Conservation (phyloP, 495 filamentous ascomycete genomes). For the Annulohypoxylon stygium region DNA sequence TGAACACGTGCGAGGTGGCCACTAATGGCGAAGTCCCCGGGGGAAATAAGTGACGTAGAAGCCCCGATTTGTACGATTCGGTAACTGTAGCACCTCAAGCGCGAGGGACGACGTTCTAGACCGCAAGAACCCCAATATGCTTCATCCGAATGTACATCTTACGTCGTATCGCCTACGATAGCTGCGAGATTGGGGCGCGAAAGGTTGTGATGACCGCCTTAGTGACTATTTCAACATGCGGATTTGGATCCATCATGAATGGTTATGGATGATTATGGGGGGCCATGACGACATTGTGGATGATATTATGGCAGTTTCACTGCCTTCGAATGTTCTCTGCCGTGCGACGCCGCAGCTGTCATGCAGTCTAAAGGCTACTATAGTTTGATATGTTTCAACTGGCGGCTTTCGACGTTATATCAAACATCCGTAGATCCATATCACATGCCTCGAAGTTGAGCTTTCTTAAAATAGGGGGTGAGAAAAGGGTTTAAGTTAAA, state of each 20-base stretch:
- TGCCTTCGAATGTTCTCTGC: constrained; percentile 40
- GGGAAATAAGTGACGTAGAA: constrained; percentile 9
- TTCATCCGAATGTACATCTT: constrained; percentile 1
- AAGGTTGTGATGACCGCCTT: constrained; percentile 10
- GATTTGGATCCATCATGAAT: background rate
- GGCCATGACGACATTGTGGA: constrained; percentile 24
- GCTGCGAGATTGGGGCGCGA: constrained; percentile 15
- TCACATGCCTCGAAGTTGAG: constrained; percentile 1
- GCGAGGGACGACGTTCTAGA: constrained; percentile 17
- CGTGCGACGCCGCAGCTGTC: constrained; percentile 33
- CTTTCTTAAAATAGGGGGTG: constrained; percentile 6
- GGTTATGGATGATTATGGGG: constrained; percentile 1
- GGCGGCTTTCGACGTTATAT: background rate
- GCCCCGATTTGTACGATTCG: background rate
- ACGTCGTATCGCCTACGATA: constrained; percentile 25
- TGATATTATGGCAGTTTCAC: constrained; percentile 30
- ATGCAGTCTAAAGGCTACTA: constrained; percentile 32
- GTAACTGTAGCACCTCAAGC: constrained; percentile 1
- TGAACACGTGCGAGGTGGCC: background rate
- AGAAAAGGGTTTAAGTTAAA: constrained; percentile 19
- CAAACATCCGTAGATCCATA: background rate
- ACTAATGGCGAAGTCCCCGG: constrained; percentile 2
- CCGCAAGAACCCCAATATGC: background rate
- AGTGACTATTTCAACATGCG: background rate
- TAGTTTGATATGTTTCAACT: background rate